These are phyloP conservation scores for Phaffia rhodozyma DNA, from an alignment of 1,284 basidiomycete genomes.

Conservation along the genomic window DNA sequence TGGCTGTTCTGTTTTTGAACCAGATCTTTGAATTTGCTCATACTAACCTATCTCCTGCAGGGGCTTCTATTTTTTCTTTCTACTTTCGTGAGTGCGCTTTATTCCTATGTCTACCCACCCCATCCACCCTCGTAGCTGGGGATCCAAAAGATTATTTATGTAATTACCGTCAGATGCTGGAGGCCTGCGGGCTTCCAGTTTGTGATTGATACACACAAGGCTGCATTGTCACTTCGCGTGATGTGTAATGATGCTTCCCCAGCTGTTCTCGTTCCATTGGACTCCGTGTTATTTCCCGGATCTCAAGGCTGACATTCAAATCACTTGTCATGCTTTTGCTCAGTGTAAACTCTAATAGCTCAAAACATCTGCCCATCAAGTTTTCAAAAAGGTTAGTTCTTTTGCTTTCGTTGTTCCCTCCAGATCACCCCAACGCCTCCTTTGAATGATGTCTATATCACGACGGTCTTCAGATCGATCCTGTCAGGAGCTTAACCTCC, in stretches of 20 bases:
- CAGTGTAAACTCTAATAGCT: not conserved
- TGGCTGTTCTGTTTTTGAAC: too few species aligned
- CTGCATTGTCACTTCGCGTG: slow-evolving; percentile 15
- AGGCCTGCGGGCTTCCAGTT: not conserved
- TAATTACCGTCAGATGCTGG: slow-evolving; percentile 15
- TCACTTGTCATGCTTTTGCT: not conserved
- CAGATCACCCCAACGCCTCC: not conserved
- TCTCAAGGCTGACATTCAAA: not conserved
- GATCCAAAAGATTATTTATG: slow-evolving; percentile 11
- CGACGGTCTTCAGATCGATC: slow-evolving; percentile 15
- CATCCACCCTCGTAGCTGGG: not conserved
- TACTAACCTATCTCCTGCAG: not conserved
- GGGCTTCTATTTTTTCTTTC: not conserved
- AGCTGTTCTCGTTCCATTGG: not conserved
- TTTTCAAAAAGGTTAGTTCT: not conserved
- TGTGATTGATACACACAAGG: slow-evolving; percentile 14
- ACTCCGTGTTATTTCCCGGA: not conserved
- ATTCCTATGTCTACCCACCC: not conserved
- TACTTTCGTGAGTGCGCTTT: not conserved
- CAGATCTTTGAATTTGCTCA: too few species aligned
- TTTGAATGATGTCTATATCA: slow-evolving; percentile 15
- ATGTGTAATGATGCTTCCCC: slow-evolving; percentile 10
- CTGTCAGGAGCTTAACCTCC: slow-evolving; percentile 12
- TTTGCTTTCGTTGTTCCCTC: not conserved
- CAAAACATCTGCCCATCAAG: too few species aligned